Evolutionary conservation across 352 stramenopile species (phyloP), one percentile per base, ranked within the genome.

Genomic region (Globisporangium acanthophoron): DNA sequence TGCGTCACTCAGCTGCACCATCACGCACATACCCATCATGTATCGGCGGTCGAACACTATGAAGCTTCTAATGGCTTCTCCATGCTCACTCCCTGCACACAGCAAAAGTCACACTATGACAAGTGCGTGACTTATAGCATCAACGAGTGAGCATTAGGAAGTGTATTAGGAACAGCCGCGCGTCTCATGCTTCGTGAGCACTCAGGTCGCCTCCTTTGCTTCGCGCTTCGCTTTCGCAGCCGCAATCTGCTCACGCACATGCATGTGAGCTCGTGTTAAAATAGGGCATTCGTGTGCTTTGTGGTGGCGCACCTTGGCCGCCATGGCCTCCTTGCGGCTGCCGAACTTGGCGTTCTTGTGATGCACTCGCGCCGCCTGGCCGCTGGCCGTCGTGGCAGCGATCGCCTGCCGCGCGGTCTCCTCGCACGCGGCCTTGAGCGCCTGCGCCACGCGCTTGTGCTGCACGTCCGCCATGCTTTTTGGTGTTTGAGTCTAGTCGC

Each of bases 311-410:
- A 78, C 79, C 72, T 90, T 92, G 65, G 82, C 82, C 47, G 70
- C 80, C 82, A 85, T 90, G 52, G 83, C 85, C 46, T 94, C 81
- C 70, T 90, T 90, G 29, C 78, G 74, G 48, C 77, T 91, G 37
- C 70, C 71, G 58, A 92, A 94, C 58, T 94, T 92, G 69, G 76
- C 73, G 58, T 91, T 91, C 58, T 92, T 94, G 75, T 90, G 81
- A 63, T 94, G 83, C 55, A 94, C 76, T 40, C 72, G 78, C 51
- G 71, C 76, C 1, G 85, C 85, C 58, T 94, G 81, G 3, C 85
- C 85, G 6, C 74, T 87, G 27, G 67, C 74, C 0, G 66, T 87
- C 15, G 85, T 92, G 12, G 85, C 85, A 9, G 71, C 77, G 52
- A 94, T 87, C 41, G 85, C 85, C 64, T 94, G 81, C n/a, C 59